Conservation (phyloP, 345 rosid genomes). For the Lepidium didymum region DNA sequence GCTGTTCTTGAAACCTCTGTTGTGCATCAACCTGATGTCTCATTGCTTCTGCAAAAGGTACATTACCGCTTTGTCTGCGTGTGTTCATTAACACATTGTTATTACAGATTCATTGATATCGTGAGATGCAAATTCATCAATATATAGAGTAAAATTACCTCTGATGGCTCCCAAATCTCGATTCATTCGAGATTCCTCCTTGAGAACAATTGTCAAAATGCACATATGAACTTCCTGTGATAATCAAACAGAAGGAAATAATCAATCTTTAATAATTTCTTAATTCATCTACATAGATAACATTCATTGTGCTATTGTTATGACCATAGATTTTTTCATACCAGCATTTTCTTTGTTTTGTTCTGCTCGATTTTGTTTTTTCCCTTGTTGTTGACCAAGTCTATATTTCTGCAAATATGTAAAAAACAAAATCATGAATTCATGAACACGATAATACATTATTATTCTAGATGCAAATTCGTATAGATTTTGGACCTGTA, state of each 20-base stretch:
- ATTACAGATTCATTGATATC: not conserved
- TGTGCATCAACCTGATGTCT: constrained; percentile 54
- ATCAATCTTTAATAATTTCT: not conserved
- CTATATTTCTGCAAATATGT: constrained; percentile 63
- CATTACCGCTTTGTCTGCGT: constrained; percentile 32
- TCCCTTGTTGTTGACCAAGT: constrained; percentile 66
- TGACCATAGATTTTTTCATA: constrained; percentile 4
- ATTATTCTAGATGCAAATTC: not conserved
- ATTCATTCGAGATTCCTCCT: constrained; percentile 26
- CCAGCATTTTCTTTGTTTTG: constrained; percentile 44
- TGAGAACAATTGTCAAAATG: constrained; percentile 31
- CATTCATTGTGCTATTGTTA: not conserved
- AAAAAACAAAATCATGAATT: not conserved
- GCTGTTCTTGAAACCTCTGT: constrained; percentile 51
- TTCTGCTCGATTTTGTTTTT: constrained; percentile 36
- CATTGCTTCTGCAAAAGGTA: constrained; percentile 40
- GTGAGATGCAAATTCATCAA: not conserved
- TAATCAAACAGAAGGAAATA: not conserved
- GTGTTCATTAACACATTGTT: not conserved
- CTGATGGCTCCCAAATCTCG: constrained; percentile 30
- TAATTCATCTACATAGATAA: not conserved
- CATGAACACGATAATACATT: not conserved
- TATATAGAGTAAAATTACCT: constrained; percentile 20
- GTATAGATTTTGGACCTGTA: constrained; percentile 48
- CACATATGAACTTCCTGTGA: constrained; percentile 37